Evolutionary conservation across 176 grass and related monocot species (phyloP).

Genomic region (Echinochloa phyllopogon): DNA sequence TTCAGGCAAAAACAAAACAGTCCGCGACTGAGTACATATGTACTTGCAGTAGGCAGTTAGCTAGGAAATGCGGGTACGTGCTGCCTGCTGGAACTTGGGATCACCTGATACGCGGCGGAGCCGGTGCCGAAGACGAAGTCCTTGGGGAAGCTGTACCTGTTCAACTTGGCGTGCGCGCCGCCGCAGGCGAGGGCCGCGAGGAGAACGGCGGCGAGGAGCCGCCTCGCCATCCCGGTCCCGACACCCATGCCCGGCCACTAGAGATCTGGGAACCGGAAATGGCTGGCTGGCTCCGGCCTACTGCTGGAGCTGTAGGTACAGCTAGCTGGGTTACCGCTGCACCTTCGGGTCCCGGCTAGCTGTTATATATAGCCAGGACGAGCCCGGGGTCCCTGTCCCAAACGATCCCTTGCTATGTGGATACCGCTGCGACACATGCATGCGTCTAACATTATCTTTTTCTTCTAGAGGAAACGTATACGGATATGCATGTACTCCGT

Average conservation of each 20-base stretch:
- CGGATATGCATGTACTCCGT: too few relatives aligned
- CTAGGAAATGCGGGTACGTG: background rate
- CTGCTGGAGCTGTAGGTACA: background rate
- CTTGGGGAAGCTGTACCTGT: slow-evolving; percentile 50
- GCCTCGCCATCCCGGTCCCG: background rate
- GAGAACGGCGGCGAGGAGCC: background rate
- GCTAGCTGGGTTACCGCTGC: too few relatives aligned
- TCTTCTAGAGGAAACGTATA: background rate
- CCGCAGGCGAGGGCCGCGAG: background rate
- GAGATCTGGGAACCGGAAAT: background rate
- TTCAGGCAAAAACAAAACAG: background rate
- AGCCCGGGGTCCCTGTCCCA: background rate
- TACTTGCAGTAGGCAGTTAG: too few relatives aligned
- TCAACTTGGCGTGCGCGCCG: background rate
- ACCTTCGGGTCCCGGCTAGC: background rate
- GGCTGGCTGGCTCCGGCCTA: background rate
- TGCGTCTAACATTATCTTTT: background rate
- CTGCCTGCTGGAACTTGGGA: too few relatives aligned
- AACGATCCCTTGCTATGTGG: background rate
- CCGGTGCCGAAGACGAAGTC: slow-evolving; percentile 64
- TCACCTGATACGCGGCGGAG: slow-evolving; percentile 63
- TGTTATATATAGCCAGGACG: background rate
- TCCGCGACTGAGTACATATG: background rate
- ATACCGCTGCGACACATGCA: background rate
- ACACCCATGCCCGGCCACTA: background rate